These are phyloP conservation scores for Xylaria longipes DNA, from an alignment of 495 filamentous ascomycete species.

Conservation along the genomic window DNA sequence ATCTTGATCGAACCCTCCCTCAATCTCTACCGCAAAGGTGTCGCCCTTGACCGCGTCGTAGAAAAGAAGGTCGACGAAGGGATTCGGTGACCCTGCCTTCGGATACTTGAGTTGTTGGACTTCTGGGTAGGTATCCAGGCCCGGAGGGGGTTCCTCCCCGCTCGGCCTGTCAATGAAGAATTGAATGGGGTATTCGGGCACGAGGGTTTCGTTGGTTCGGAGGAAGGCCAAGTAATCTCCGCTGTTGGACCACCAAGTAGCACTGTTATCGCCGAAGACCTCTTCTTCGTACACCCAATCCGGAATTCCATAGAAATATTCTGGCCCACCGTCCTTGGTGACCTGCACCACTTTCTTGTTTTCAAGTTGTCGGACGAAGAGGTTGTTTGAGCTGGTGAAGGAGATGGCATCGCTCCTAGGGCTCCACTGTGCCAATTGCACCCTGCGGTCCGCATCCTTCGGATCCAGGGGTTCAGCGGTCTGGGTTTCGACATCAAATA, in stretches of 20 bases:
- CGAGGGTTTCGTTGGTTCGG: conserved; percentile 87
- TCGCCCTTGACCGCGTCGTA: conserved; percentile 85
- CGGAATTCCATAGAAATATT: conserved; percentile 95
- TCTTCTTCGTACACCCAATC: conserved; percentile 99
- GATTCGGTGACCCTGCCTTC: conserved; percentile 93
- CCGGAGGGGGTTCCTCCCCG: conserved; percentile 70
- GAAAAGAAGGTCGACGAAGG: conserved; percentile 83
- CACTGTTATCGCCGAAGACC: conserved; percentile 80
- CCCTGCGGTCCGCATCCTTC: conserved; percentile 63
- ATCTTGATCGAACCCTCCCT: conserved; percentile 77
- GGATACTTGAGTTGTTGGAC: conserved; percentile 94
- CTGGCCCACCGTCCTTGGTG: conserved; percentile 81
- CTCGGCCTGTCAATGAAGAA: conserved; percentile 92
- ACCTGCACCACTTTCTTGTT: conserved; percentile 66
- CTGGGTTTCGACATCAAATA: conserved; percentile 89
- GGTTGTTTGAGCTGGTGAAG: conserved; percentile 87
- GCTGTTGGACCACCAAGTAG: conserved; percentile 92
- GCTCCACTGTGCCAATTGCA: conserved; percentile 91
- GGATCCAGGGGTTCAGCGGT: conserved; percentile 80
- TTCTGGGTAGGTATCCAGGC: conserved; percentile 90
- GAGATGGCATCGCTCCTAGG: conserved; percentile 83
- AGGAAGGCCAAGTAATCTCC: conserved; percentile 89
- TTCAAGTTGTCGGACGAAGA: conserved; percentile 76
- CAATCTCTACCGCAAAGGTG: conserved; percentile 77
- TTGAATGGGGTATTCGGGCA: conserved; percentile 92